Conservation (phyloP, 1,284 basidiomycete genomes). For the Taiwanofungus camphoratus region DNA sequence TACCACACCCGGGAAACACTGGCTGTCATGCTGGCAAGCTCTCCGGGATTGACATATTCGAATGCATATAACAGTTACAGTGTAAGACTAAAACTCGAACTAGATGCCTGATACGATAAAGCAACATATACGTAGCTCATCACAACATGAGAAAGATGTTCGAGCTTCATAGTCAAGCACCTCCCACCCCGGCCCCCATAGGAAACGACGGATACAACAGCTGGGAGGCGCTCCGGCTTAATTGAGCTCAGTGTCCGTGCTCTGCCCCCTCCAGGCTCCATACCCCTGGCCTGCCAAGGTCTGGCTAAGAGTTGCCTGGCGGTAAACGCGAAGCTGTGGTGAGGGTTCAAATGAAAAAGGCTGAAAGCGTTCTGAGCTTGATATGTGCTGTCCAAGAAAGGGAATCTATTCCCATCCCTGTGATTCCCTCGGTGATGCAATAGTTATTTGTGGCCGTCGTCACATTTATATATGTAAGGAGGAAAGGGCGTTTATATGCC, state of each 20-base stretch:
- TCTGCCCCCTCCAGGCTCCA: conserved; percentile 36
- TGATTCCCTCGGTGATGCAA: background rate
- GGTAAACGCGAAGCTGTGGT: conserved; percentile 31
- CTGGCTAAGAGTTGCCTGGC: conserved; percentile 39
- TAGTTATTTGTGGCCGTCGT: background rate
- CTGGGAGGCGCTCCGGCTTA: conserved; percentile 73
- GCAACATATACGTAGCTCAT: background rate
- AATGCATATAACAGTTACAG: no score
- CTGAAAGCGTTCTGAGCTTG: background rate
- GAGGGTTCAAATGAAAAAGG: conserved; percentile 27
- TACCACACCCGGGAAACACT: no score
- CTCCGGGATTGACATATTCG: no score
- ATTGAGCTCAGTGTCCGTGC: conserved; percentile 47
- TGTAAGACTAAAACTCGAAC: no score
- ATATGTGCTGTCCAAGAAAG: background rate
- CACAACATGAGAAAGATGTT: conserved; percentile 33
- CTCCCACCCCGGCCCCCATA: conserved; percentile 41
- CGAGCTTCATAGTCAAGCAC: conserved; percentile 73
- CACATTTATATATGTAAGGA: background rate
- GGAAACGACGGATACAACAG: conserved; percentile 28
- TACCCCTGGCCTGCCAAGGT: conserved; percentile 42
- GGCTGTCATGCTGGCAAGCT: no score
- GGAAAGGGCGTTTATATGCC: conserved; percentile 1
- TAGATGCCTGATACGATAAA: no score
- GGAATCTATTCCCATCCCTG: conserved; percentile 1